Base-by-base conservation (phyloP, 23 red algal species). In the Porphyridium purpureum region DNA sequence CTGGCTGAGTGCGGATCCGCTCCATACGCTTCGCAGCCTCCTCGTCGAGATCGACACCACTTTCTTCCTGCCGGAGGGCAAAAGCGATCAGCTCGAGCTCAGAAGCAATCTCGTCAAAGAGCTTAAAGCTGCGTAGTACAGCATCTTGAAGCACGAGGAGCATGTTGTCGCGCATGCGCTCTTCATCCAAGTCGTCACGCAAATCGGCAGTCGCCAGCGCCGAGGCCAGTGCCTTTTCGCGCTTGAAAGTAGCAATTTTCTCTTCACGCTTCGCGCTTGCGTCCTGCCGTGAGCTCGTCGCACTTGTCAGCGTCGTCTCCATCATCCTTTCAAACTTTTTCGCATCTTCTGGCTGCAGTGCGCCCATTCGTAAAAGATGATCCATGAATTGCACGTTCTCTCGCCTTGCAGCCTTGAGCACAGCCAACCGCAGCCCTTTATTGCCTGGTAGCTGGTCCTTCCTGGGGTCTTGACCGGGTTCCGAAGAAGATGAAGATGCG, bases 41-140 rank as follows among this genome's bases (percentile, higher is more conserved):
- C 56, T 70, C 59, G 21, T 53, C 17, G 36, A 62, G 73, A 56
- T 79, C 73, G 1, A 79, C 41, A 5, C 76, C 76, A 30, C 54
- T 59, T 24, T 49, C 55, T 8, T 23, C 6, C 49, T 53, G 44
- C 7, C 54, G 36, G 17, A 56, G 57, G 7, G 76, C 76, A 9
- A 55, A 82, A 8, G 47, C 31, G 22, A 82, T 29, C 11, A 82
- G 48, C 23, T 23, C 49, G 8, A 82, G 46, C 48, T 82, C 76
- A 19, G 64, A 42, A 31, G 44, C 33, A n/a, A 38, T 21, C 44
- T 72, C 67, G 23, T 72, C 67, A 17, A n/a, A n/a, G n/a, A n/a
- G n/a, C n/a, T 60, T 42, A 36, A 63, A 55, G 17, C 44, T 22
- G 17, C 44, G 23, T 1, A 15, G 44, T 2, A 21, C 44, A 22